A percentile compares a stretch with the other conserved stretches of the same genome.
phyloP scores from a whole-genome alignment of 805 yeast genomes.

The Candida chauliodis region DNA sequence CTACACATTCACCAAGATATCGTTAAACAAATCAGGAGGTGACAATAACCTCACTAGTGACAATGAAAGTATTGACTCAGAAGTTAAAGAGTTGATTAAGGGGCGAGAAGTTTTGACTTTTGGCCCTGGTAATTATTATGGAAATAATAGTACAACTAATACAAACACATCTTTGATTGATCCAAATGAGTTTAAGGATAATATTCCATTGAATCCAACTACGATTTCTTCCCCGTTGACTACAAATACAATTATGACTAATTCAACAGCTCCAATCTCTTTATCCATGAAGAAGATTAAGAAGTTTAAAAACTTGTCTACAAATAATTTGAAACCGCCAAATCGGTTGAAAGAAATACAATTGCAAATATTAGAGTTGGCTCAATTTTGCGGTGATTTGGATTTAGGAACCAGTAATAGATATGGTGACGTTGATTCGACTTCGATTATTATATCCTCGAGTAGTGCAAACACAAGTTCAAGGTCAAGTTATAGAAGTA shows the following conservation, averaged over 20 bases:
- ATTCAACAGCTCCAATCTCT: slow-evolving; percentile 3
- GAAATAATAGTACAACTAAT: not conserved
- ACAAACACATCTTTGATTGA: not conserved
- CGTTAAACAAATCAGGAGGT: not conserved
- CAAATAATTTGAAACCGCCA: slow-evolving; percentile 4
- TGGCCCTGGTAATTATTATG: slow-evolving; percentile 8
- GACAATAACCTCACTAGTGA: slow-evolving; percentile 4
- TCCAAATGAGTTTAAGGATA: not conserved
- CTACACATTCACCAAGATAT: slow-evolving; percentile 1
- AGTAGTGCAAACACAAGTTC: slow-evolving; percentile 8
- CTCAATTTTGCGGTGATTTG: slow-evolving; percentile 10
- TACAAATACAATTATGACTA: not conserved
- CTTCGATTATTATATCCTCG: slow-evolving; percentile 8
- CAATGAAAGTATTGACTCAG: slow-evolving; percentile 8
- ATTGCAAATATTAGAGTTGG: slow-evolving; percentile 9
- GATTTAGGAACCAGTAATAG: slow-evolving; percentile 8
- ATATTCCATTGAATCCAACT: slow-evolving; percentile 2
- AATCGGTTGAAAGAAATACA: slow-evolving; percentile 7
- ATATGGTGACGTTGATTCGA: slow-evolving; percentile 9
- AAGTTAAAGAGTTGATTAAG: slow-evolving; percentile 10
- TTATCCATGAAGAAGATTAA: slow-evolving; percentile 6
- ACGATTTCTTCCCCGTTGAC: slow-evolving; percentile 1
- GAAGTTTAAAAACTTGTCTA: slow-evolving; percentile 8
- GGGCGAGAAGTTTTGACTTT: slow-evolving; percentile 10
- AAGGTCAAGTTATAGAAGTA: slow-evolving; percentile 8